phyloP scores from a whole-genome alignment of 257 asterid species.

The Solanum sparsipilum region DNA sequence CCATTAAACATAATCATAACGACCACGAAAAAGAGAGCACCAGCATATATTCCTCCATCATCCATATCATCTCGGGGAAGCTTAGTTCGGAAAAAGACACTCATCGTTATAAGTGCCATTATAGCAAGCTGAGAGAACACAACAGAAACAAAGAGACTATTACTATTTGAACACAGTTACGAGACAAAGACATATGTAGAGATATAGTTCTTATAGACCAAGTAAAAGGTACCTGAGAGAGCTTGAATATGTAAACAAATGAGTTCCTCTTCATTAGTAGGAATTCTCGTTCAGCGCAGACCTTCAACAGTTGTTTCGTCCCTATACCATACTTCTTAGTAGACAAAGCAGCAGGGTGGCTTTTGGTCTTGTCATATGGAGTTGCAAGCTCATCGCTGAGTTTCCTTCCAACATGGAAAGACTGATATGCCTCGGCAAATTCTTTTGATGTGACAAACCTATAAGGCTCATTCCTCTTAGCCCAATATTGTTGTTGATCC shows the following conservation, averaged over 20 bases:
- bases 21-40: constrained; percentile 42
- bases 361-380: constrained; percentile 52
- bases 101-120: constrained; percentile 27
- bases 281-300: constrained; percentile 39
- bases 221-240: constrained; percentile 29
- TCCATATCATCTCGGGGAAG: constrained; percentile 9
- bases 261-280: constrained; percentile 55
- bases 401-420: constrained; percentile 20
- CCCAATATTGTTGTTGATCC: constrained; percentile 66
- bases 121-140: constrained; percentile 23
- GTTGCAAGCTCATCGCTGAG: constrained; percentile 33
- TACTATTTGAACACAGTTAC: constrained; percentile 4
- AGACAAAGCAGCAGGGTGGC: constrained; percentile 72
- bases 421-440: constrained; percentile 37
- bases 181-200: background rate
- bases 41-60: constrained; percentile 42
- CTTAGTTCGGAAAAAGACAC: constrained; percentile 43
- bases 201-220: background rate
- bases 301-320: constrained; percentile 41
- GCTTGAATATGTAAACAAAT: constrained; percentile 38
- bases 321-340: constrained; percentile 45
- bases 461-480: constrained; percentile 35
- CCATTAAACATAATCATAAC: constrained; percentile 51
- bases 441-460: constrained; percentile 19
- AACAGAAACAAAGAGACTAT: background rate